Evolutionary conservation across 2,329 filamentous ascomycete species (phyloP), one percentile per base, ranked within the genome.

Genomic region (Onygenales sp.): DNA sequence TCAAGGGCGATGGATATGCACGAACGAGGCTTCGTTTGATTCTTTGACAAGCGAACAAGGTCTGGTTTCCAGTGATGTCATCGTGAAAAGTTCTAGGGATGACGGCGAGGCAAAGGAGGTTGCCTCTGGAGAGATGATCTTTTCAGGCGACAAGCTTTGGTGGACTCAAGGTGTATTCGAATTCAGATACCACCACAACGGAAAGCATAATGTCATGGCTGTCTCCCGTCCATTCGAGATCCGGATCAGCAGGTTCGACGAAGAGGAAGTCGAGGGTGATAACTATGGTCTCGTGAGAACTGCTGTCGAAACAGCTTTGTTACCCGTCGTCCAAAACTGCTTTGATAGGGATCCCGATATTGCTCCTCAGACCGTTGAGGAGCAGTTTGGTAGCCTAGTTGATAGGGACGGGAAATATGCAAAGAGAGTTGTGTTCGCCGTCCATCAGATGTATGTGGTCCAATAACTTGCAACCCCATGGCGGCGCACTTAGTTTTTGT

Each of bases 161-260:
- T 98, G 93, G 93, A 95, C 87, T 0, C 87, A 92, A 57, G 93
- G 93, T 52, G 87, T 94, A 2, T 98, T 95, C 65, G 93, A 98
- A 66, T 94, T 98, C 75, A 84, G 93, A 42, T 96, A 96, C 72
- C 93, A 98, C 71, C 93, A 98, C 70, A 85, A 89, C 61, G 90
- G 90, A 53, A 87, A 86, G 63, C 90, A 98, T 72, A 89, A 87
- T 60, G 91, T 95, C 64, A 93, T 98, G 87, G 83, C 89, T 14
- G 87, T 97, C 56, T 96, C 91, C 5, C 81, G 89, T 60, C 91
- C 93, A 0, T 98, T 98, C 63, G 92, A 96, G 69, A 86, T 97
- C 54, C 83, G 84, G 45, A 89, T 97, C 58, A 77, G 80, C 35
- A 85, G 84, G 43, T 95, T 95, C 63, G 86, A 89, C 58, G 87